These are phyloP conservation scores for Buxus sempervirens DNA, from an alignment of 164 flowering plant genomes.

Conservation along the genomic window DNA sequence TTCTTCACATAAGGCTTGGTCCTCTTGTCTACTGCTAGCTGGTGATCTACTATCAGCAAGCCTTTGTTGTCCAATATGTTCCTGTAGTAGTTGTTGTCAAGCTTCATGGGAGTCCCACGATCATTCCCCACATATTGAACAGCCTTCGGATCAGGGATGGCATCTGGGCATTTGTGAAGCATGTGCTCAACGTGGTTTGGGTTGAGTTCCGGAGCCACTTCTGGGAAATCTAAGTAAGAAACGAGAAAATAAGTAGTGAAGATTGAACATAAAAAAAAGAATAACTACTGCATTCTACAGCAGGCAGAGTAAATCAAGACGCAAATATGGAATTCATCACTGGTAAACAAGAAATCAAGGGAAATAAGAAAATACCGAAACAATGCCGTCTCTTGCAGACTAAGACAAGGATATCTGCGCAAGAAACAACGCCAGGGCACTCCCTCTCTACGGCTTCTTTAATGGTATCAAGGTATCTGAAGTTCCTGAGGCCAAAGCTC, in stretches of 20 bases:
- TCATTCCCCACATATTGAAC: conserved; percentile 96
- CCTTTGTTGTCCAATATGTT: conserved; percentile 98
- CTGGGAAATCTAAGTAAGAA: conserved; percentile 33
- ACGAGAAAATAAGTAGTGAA: too few relatives aligned
- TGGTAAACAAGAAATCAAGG: neutral
- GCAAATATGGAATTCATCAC: too few relatives aligned
- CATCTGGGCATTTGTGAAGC: conserved; percentile 90
- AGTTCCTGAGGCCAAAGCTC: conserved; percentile 96
- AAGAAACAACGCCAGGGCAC: conserved; percentile 95
- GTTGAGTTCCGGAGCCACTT: conserved; percentile 75
- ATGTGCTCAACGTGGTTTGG: conserved; percentile 87
- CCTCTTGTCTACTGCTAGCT: conserved; percentile 69
- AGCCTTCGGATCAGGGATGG: conserved; percentile 91
- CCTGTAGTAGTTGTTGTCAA: conserved; percentile 96
- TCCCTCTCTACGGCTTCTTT: conserved; percentile 97
- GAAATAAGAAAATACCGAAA: conserved; percentile 40
- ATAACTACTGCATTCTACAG: too few relatives aligned
- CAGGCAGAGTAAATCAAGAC: too few relatives aligned
- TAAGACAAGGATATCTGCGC: conserved; percentile 91
- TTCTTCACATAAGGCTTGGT: conserved; percentile 85
- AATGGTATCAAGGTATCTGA: conserved; percentile 82
- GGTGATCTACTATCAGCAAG: conserved; percentile 77
- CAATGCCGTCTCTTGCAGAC: conserved; percentile 97
- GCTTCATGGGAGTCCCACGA: conserved; percentile 88
- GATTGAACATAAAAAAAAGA: too few relatives aligned